Percentiles rank a stretch among this genome's conserved stretches.
phyloP scores from a whole-genome alignment of 306 rosid genomes.

The Datisca glomerata region DNA sequence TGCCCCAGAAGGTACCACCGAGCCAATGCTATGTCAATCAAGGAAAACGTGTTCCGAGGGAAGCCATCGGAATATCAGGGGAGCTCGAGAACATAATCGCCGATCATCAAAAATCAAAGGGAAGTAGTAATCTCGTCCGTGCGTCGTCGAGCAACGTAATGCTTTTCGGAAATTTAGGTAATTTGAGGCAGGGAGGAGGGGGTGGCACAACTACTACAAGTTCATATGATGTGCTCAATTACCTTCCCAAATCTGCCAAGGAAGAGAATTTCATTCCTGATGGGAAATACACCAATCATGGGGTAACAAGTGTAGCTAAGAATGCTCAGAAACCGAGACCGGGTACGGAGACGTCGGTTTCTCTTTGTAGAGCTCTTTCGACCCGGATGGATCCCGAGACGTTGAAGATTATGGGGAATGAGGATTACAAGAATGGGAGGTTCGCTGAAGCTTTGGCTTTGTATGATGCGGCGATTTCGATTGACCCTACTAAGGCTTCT shows the following conservation, averaged over 20 bases:
- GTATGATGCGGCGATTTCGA: conserved; percentile 77
- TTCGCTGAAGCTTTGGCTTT: conserved; percentile 78
- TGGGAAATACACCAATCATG: conserved; percentile 14
- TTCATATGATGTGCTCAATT: conserved; percentile 20
- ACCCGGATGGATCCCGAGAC: conserved; percentile 87
- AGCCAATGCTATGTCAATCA: conserved; percentile 43
- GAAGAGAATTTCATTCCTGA: conserved; percentile 13
- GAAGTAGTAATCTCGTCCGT: conserved; percentile 40
- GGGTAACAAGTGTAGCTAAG: conserved; percentile 8
- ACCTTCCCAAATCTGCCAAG: conserved; percentile 22
- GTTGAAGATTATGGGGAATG: conserved; percentile 82
- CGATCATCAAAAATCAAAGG: conserved; percentile 51
- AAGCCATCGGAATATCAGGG: conserved; percentile 62
- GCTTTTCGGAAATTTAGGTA: conserved; percentile 65
- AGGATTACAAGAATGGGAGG: conserved; percentile 77
- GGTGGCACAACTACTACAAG: conserved; percentile 16
- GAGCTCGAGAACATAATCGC: conserved; percentile 71
- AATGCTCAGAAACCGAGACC: conserved; percentile 7
- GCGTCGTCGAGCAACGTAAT: conserved; percentile 84
- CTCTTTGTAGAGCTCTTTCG: conserved; percentile 65
- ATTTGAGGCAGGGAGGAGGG: conserved; percentile 39
- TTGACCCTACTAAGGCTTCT: conserved; percentile 72
- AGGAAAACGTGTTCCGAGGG: conserved; percentile 57
- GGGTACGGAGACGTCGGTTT: conserved; percentile 13
- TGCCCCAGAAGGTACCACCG: conserved; percentile 2